Base-by-base conservation (phyloP, 164 flowering plant genomes). In the Kingdonia uniflora region DNA sequence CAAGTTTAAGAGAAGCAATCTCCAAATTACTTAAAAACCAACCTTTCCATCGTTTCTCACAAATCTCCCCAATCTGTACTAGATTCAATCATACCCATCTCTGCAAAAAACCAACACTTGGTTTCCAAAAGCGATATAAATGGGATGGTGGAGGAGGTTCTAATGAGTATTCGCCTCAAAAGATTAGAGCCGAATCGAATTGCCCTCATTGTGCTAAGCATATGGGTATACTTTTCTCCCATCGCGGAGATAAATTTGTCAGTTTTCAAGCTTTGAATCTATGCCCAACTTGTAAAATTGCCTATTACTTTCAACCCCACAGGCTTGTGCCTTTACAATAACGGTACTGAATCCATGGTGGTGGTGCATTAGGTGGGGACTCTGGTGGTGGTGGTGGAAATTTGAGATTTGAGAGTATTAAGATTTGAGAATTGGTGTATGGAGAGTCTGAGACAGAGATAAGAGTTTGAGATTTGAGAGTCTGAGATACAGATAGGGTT, bases 251-350 rank as follows among this genome's bases (percentile, higher is more conserved):
- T 11, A 47, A 21, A 3, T 29, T 8, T 42, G 12, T 51, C 7
- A 45, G 58, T 19, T 72, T 61, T 41, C 80, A 79, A 62, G 84
- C 89, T 0, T 76, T 82, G 22, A 86, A 81, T 70, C 65, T 88
- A 11, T 92, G 99, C 66, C 95, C 96, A 44, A 88, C 70, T 77
- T 92, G 99, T 66, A 88, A 78, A 50, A 71, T 87, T 14, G 87
- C 89, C 11, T 88, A 74, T 63, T 76, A 80, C 46, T 85, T 83
- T 63, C 65, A 78, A 3, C 92, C 96, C 1, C 24, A 64, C 58
- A 68, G 68, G 68, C 65, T 71, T 41, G 59, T 74, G 1, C 92
- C 96, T 4, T 64, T 91, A 6, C 96, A 84, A 61, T n/a, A n/a
- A n/a, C n/a, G 98, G 98, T 0, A 83, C 76, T 56, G n/a, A n/a